phyloP scores from a whole-genome alignment of 345 rosid genomes.

The Pugionium dolabratum region DNA sequence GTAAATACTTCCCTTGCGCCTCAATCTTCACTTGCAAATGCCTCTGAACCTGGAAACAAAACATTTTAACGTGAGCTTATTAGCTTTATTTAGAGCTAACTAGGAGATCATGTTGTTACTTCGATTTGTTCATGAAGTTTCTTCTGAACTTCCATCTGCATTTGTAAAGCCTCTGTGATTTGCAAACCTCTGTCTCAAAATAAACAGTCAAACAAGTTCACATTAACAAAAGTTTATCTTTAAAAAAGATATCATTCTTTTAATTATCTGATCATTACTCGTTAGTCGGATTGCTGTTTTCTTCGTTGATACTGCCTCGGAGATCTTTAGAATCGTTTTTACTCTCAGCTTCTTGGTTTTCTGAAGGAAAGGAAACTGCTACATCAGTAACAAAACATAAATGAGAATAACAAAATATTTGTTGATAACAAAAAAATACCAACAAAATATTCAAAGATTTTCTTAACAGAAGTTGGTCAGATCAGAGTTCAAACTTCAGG shows the following conservation, averaged over 20 bases:
- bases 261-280: slow-evolving; percentile 53
- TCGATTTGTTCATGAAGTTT: slow-evolving; percentile 94
- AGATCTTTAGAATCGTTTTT: slow-evolving; percentile 25
- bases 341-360: slow-evolving; percentile 36
- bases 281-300: slow-evolving; percentile 46
- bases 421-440: no score
- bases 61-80: slow-evolving; percentile 36
- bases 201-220: slow-evolving; percentile 17
- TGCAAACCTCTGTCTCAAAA: slow-evolving; percentile 57
- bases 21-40: slow-evolving; percentile 94
- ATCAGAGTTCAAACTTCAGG: neutral
- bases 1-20: slow-evolving; percentile 94
- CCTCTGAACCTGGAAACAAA: slow-evolving; percentile 71
- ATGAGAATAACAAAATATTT: neutral
- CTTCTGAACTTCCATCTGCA: slow-evolving; percentile 93
- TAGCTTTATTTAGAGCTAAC: neutral
- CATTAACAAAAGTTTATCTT: neutral
- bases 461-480: no score
- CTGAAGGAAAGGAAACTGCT: slow-evolving; percentile 34
- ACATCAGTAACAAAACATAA: slow-evolving; percentile 9
- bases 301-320: slow-evolving; percentile 38
- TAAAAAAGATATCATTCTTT: neutral
- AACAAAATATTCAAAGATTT: neutral
- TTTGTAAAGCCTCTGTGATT: slow-evolving; percentile 78
- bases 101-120: slow-evolving; percentile 46